Base-by-base conservation (phyloP, 345 rosid genomes). In the Iberis pinnata region DNA sequence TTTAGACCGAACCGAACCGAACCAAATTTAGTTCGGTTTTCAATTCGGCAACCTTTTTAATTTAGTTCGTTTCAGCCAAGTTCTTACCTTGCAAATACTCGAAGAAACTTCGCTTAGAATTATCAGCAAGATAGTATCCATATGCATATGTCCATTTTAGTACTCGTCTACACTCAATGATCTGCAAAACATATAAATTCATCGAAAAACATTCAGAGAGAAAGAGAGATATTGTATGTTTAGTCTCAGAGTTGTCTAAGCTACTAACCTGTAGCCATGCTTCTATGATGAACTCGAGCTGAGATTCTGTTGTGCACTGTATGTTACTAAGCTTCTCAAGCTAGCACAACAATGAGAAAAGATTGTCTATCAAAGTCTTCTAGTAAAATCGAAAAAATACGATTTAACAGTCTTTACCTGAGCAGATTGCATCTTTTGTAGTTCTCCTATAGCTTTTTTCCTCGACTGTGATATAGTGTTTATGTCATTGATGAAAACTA, bases 121-220 rank as follows among this genome's bases (percentile, higher is more conserved):
- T 62, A 49, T 74, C 74, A 38, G 77, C 78, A 11, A 84, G 72
- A 58, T 88, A 84, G 69, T 72, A 88, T 42, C 96, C 96, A 70
- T 84, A 88, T 20, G 90, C 81, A 72, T 74, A 88, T 22, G 94
- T 84, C 96, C 95, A 88, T 66, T 88, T 84, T 67, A 88, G 68
- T 18, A 82, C 94, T 63, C 94, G 78, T 37, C 94, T 78, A 55
- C 94, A 88, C 68, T 88, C 94, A 42, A 82, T 81, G 18, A 88
- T 80, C 66, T 67, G 8, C 60, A 53, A 15, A n/a, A n/a, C n/a
- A n/a, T n/a, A n/a, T n/a, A n/a, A n/a, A n/a, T n/a, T n/a, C n/a
- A n/a, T n/a, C n/a, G n/a, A n/a, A n/a, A n/a, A n/a, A n/a, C n/a
- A n/a, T n/a, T n/a, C n/a, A n/a, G n/a, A n/a, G n/a, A n/a, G n/a